A percentile compares a stretch with the other conserved stretches of the same genome.
Conservation (phyloP, 805 yeast genomes). For the Myxozyma nipponensis region DNA sequence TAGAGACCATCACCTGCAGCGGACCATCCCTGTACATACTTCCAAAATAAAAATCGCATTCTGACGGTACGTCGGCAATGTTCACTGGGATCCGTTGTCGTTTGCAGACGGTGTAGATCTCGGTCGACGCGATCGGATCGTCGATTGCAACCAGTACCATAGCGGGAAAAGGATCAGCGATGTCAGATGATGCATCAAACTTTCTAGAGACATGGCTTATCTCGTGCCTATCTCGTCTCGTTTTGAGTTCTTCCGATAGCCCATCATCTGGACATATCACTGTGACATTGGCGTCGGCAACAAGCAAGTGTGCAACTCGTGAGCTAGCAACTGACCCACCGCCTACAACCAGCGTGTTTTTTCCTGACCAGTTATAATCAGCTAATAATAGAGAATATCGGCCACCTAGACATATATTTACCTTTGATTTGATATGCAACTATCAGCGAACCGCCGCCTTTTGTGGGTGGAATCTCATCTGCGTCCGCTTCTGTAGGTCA, state of each 20-base stretch:
- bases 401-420: slow-evolving; percentile 33
- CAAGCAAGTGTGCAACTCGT: slow-evolving; percentile 60
- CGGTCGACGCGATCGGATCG: slow-evolving; percentile 56
- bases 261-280: slow-evolving; percentile 49
- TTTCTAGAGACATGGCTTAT: slow-evolving; percentile 40
- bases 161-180: slow-evolving; percentile 44
- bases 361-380: background rate
- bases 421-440: slow-evolving; percentile 72
- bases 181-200: slow-evolving; percentile 18
- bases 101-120: slow-evolving; percentile 52
- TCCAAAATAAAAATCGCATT: slow-evolving; percentile 84
- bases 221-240: slow-evolving; percentile 36
- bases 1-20: slow-evolving; percentile 74
- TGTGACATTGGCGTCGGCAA: slow-evolving; percentile 67
- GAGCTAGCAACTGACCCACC: slow-evolving; percentile 71
- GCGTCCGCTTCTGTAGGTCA: background rate
- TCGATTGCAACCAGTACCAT: slow-evolving; percentile 72
- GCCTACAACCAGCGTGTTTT: slow-evolving; percentile 12
- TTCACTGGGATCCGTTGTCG: slow-evolving; percentile 54
- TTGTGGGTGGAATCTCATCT: slow-evolving; percentile 7
- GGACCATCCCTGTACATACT: slow-evolving; percentile 69
- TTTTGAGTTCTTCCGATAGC: slow-evolving; percentile 38
- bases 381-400: slow-evolving; percentile 26
- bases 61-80: slow-evolving; percentile 78
- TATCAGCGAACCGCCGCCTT: slow-evolving; percentile 50